These are phyloP conservation scores for Candida argentea DNA, from an alignment of 805 yeast species.

Conservation along the genomic window DNA sequence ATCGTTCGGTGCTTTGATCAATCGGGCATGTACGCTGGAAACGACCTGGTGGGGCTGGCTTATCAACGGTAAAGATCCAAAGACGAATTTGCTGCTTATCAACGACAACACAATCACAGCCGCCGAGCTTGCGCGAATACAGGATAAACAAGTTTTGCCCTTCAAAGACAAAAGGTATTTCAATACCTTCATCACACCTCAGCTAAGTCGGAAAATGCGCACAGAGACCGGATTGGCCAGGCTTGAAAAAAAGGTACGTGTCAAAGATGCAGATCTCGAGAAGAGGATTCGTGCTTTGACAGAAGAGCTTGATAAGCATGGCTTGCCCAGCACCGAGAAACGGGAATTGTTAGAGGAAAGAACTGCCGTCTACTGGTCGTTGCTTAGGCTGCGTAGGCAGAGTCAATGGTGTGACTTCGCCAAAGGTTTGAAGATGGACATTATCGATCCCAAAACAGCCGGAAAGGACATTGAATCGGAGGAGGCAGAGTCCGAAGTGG, in stretches of 20 bases:
- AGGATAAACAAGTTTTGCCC: conserved; percentile 14
- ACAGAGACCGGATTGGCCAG: conserved; percentile 20
- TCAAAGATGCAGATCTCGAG: conserved; percentile 3
- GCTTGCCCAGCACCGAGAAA: conserved; percentile 4
- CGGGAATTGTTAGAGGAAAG: conserved; percentile 14
- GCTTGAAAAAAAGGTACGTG: conserved; percentile 5
- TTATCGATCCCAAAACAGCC: conserved; percentile 3
- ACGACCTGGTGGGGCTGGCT: conserved; percentile 32
- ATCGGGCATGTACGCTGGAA: conserved; percentile 18
- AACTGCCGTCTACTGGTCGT: conserved; percentile 25
- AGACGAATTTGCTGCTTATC: conserved; percentile 19
- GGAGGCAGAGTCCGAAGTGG: conserved; percentile 2
- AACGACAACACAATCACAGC: conserved; percentile 11
- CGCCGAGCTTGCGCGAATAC: conserved; percentile 11
- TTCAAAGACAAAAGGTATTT: conserved; percentile 26
- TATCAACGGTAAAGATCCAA: conserved; percentile 25
- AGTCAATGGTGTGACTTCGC: conserved; percentile 20
- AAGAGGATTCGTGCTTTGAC: conserved; percentile 5
- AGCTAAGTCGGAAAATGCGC: conserved; percentile 30
- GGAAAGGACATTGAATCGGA: conserved; percentile 3
- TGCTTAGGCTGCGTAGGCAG: conserved; percentile 13
- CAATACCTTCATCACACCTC: conserved; percentile 33
- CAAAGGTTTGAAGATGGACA: conserved; percentile 2
- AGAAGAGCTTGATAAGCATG: conserved; percentile 7
- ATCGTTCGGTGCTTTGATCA: conserved; percentile 18